Evolutionary conservation across 331 rosid species (phyloP).

Genomic region (Telfairia occidentalis): DNA sequence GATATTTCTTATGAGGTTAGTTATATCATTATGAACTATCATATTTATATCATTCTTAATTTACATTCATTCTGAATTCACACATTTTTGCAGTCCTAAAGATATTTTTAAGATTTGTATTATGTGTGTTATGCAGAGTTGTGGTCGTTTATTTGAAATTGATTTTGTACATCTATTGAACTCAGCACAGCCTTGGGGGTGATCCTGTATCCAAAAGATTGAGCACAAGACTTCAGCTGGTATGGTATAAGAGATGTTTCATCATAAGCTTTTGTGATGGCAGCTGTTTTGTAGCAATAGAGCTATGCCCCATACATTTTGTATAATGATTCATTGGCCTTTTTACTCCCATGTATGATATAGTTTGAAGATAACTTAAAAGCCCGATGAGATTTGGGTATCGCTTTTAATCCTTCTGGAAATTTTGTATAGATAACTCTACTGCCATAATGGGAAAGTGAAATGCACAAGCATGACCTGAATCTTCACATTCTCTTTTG

Average conservation of each 20-base stretch:
- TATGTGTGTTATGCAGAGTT: too few species aligned
- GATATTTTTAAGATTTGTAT: not conserved
- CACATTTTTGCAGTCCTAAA: not conserved
- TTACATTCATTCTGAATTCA: not conserved
- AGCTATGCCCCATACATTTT: not conserved
- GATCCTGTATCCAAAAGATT: not conserved
- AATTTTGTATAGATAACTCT: conserved; percentile 6
- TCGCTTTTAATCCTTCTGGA: not conserved
- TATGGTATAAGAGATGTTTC: not conserved
- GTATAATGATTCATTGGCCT: conserved; percentile 2
- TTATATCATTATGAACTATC: not conserved
- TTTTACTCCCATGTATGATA: not conserved
- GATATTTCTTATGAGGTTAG: not conserved
- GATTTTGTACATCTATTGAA: not conserved
- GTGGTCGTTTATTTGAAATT: not conserved
- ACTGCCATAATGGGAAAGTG: not conserved
- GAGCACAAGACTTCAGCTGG: not conserved
- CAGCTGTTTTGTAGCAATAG: conserved; percentile 5
- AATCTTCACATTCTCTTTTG: not conserved
- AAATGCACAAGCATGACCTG: not conserved
- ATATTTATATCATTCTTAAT: too few species aligned
- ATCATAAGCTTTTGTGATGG: not conserved
- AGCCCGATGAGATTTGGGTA: not conserved
- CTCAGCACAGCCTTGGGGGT: not conserved
- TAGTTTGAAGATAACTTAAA: not conserved